Evolutionary conservation across 176 grass and related monocot genomes (phyloP), one percentile per base, ranked within the genome.

Genomic region (Triticum monococcum): DNA sequence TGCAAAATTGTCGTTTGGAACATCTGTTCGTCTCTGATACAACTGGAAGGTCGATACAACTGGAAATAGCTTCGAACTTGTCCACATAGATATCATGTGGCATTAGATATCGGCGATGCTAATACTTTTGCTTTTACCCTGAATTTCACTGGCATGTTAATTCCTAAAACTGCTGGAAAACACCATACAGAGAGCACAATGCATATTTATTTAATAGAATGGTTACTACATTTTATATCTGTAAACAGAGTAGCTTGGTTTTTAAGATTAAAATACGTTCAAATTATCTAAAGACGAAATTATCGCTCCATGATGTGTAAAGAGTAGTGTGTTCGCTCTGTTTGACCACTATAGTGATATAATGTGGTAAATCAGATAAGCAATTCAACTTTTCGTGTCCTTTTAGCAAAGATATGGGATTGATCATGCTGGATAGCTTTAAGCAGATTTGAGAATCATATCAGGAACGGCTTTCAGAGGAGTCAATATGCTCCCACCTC

Each of bases 161-260:
- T 79, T 56, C 22, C 64, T 73, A 45, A 83, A 61, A 78, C 46
- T 40, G 8, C 56, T 54, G 17, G 57, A 74, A 31, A 80, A 66
- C 14, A 46, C 26, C 10, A 69, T n/a, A 66, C 16, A 75, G 45
- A 45, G 68, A 84, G 33, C 24, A 25, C 76, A 79, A 20, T 73
- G 43, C 22, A 72, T 35, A 57, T 45, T 37, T 69, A 5, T 50
- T 16, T 50, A 60, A 50, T 83, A 41, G 5, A 28, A 63, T 8
- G 26, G 9, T 12, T 65, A 36, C 9, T 45, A 50, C 45, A 64
- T 64, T 66, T 81, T 57, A 50, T 18, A 81, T 82, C 71, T 68
- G 12, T 31, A 2, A 77, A 77, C 68, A 0, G 79, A 75, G 13
- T 72, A 79, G 24, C 23, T 84, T 63, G 35, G 22, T 4, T 13